Evolutionary conservation across 306 rosid species (phyloP), one percentile per base, ranked within the genome.

Genomic region (Quercus aquifolioides): DNA sequence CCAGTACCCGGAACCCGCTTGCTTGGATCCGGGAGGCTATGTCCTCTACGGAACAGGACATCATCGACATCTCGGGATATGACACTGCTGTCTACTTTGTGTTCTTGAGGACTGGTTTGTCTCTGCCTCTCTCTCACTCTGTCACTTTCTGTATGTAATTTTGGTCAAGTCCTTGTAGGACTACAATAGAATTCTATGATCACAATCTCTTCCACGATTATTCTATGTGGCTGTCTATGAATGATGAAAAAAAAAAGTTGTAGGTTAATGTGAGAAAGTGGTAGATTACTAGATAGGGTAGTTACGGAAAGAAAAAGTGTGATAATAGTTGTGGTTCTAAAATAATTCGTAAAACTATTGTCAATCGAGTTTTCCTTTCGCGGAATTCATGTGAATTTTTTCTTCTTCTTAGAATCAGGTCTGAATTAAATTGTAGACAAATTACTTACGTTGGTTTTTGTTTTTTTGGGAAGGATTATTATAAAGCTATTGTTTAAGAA

Each of bases 51-150:
- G 99, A 96, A 81, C 33, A 70, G 69, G 94, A 96, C 3, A 76
- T 96, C 35, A 88, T 96, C 57, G n/a, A 81, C 73, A 18, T 88
- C 43, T 96, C 98, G 7, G 99, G 99, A 69, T 87, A 91, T 1
- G 99, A 96, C 77, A 86, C 98, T 74, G 99, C 99, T 21, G 99
- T 93, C 1, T 90, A 93, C 93, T 96, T 89, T 35, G 97, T 93
- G 78, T 96, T 96, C 77, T 65, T 93, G 77, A 54, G 78, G 89
- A 89, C 98, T 11, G 98, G 99, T 92, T 79, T 74, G 87, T 71
- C 26, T 23, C 30, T 62, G 33, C 10, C 56, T 43, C 55, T 63
- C 54, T 49, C 54, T 49, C 54, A 10, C 54, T 49, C 54, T 49
- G 5, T 31, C 43, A 23, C 55, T 69, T 69, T 78, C 6, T 59